Base-by-base conservation (phyloP, 768 basidiomycete genomes). In the Hygrocybe punicea region DNA sequence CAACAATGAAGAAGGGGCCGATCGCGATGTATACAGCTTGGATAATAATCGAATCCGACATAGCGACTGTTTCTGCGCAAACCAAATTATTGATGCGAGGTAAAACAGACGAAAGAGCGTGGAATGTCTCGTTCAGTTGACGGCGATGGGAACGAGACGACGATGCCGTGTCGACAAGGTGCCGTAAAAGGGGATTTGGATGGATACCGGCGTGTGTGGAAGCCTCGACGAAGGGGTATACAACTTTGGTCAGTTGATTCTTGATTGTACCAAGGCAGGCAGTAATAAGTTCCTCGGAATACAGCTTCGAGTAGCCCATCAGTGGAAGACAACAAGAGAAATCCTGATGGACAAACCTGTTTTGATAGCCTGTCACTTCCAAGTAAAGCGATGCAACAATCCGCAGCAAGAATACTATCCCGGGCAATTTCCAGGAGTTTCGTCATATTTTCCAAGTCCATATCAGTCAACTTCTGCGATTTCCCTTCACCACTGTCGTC, bases 41-140 rank as follows among this genome's bases (percentile, higher is more conserved):
- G 51, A 98, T 97, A 65, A 98, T 89, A 62, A 98, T 90, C 1
- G 84, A 72, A 60, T 98, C 97, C 2, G 91, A 90, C 86, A 98
- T 89, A 1, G 88, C 75, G 61, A 87, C 80, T 58, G 80, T 77
- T 65, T 89, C 86, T 1, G 86, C 82, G 48, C 81, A 83, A 53
- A 98, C 78, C 33, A 98, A 79, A 10, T 78, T 76, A 58, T 87
- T 86, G 49, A 98, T 81, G 33, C 84, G 81, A 2, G 91, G 89
- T 11, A 97, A 73, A 4, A 87, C 80, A 1, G 86, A 80, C 1
- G 86, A 81, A 3, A 92, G 70, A 0, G 84, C 83, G 66, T 90
- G 88, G 61, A 91, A 89, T 6, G 86, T 79, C 60, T 92, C 89
- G 45, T 79, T 76, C 36, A 88, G 74, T 46, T 83, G 73, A 23